These are phyloP conservation scores for Oryza glaberrima DNA, from an alignment of 176 grass and related monocot genomes.

Conservation along the genomic window DNA sequence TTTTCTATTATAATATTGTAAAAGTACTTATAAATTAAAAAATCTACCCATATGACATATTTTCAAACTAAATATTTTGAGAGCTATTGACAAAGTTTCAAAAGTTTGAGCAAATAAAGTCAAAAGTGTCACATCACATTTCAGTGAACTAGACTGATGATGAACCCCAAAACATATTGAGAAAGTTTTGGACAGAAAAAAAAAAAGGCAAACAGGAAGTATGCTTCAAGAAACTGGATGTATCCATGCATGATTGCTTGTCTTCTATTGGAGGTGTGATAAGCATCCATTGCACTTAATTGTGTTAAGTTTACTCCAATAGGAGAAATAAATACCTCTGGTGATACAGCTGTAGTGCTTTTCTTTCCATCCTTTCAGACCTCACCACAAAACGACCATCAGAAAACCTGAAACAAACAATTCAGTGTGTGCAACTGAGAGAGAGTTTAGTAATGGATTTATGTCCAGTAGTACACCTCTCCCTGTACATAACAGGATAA, in stretches of 20 bases:
- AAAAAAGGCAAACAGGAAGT: constrained; percentile 12
- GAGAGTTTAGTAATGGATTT: constrained; percentile 18
- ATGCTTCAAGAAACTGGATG: not conserved
- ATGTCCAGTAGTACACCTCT: constrained; percentile 64
- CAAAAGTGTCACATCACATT: not conserved
- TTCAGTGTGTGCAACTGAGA: constrained; percentile 17
- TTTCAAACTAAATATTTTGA: no score
- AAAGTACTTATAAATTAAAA: no score
- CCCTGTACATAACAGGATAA: constrained; percentile 86
- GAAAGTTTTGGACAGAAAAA: not conserved
- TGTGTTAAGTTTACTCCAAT: not conserved
- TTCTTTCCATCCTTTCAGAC: constrained; percentile 88
- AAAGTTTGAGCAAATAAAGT: no score
- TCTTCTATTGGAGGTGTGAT: constrained; percentile 7
- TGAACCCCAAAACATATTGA: not conserved
- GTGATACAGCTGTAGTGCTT: constrained; percentile 71
- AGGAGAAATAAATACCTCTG: constrained; percentile 63
- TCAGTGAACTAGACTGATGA: not conserved
- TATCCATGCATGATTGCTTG: not conserved
- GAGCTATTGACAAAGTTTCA: no score
- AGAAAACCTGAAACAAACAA: constrained; percentile 67
- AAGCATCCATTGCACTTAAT: not conserved
- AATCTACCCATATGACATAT: no score
- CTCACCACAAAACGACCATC: constrained; percentile 74
- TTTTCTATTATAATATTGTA: no score